Percentiles rank a stretch among this genome's conserved stretches.
Conservation (phyloP, 1,284 basidiomycete genomes). For the Flammula alnicola region DNA sequence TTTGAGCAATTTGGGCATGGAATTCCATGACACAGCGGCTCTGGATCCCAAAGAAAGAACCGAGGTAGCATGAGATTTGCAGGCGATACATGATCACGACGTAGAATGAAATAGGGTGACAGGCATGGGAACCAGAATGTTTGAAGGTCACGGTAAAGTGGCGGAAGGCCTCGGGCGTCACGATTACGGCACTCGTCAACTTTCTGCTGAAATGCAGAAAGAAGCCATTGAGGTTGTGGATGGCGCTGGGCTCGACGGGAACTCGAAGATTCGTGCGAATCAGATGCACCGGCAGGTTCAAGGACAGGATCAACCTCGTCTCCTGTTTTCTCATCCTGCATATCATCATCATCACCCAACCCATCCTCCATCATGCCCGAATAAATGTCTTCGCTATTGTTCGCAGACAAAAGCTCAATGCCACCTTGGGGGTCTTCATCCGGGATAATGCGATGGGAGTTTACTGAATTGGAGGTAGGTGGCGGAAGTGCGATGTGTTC, state of each 20-base stretch:
- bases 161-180: conserved; percentile 17
- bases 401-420: too few species aligned
- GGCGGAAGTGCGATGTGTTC: not conserved
- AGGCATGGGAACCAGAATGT: conserved; percentile 23
- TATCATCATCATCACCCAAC: not conserved
- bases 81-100: conserved; percentile 4
- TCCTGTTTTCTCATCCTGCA: not conserved
- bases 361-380: not conserved
- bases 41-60: conserved; percentile 32
- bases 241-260: not conserved
- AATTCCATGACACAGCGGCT: conserved; percentile 17
- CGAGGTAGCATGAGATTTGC: conserved; percentile 15
- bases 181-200: conserved; percentile 9
- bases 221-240: not conserved
- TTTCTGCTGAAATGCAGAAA: conserved; percentile 4
- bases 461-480: not conserved
- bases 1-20: conserved; percentile 25
- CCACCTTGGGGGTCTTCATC: not conserved
- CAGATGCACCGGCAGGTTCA: too few species aligned
- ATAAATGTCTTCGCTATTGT: too few species aligned
- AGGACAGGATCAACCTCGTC: not conserved
- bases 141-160: conserved; percentile 14
- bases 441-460: not conserved
- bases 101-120: conserved; percentile 19
- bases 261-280: not conserved